Conservation (phyloP, 331 rosid genomes). For the Telfairia occidentalis region DNA sequence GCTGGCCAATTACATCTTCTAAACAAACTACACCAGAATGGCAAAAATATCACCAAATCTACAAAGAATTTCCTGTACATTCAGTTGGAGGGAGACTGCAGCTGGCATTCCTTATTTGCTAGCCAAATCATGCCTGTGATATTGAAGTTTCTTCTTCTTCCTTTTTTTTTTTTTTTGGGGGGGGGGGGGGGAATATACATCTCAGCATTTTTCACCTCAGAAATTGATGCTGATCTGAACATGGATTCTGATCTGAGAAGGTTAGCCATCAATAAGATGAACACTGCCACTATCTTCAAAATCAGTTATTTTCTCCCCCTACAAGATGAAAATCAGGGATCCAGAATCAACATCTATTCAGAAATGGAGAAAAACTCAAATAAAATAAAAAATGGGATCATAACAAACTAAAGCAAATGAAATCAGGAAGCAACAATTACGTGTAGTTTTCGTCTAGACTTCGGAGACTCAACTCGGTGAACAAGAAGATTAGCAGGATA, state of each 20-base stretch:
- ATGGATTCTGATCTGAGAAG: background rate
- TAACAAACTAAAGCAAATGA: background rate
- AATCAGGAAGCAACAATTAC: background rate
- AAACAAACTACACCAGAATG: background rate
- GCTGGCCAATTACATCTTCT: background rate
- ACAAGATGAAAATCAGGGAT: background rate
- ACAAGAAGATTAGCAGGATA: slow-evolving; percentile 8
- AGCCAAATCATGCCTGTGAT: background rate
- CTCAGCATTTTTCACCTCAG: background rate
- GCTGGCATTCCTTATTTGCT: slow-evolving; percentile 1
- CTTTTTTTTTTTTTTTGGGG: too few relatives aligned
- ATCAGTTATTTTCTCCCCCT: slow-evolving; percentile 3
- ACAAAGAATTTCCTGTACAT: slow-evolving; percentile 10
- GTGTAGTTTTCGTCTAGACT: background rate
- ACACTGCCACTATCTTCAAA: background rate
- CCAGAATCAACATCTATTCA: background rate
- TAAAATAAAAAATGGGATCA: background rate
- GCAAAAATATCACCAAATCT: background rate
- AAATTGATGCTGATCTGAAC: background rate
- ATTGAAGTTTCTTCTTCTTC: background rate
- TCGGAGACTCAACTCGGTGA: background rate
- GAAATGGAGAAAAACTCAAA: background rate
- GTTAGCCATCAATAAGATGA: background rate
- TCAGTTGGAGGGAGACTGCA: background rate
- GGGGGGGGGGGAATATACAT: background rate